Evolutionary conservation across 306 rosid species (phyloP).

Genomic region (Malus asiatica): DNA sequence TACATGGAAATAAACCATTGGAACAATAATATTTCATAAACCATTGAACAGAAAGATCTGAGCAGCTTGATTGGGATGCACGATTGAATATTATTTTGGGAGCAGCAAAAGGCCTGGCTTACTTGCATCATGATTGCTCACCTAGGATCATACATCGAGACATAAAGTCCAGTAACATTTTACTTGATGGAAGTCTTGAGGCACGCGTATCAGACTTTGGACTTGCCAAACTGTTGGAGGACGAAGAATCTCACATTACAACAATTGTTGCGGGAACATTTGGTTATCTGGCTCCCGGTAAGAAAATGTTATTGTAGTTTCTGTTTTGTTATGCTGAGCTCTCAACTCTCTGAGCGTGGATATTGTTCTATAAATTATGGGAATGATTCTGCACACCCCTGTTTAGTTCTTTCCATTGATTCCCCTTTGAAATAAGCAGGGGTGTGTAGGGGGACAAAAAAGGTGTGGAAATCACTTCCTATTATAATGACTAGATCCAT

Average conservation of each 20-base stretch:
- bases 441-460: too few species aligned
- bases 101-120: constrained; percentile 97
- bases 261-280: constrained; percentile 98
- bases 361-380: not conserved
- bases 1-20: not conserved
- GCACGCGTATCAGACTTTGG: constrained; percentile 99
- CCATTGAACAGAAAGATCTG: constrained; percentile 63
- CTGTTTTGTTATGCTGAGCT: not conserved
- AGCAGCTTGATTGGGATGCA: constrained; percentile 93
- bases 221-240: constrained; percentile 92
- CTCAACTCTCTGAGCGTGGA: not conserved
- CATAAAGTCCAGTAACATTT: constrained; percentile 94
- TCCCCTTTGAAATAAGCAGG: too few species aligned
- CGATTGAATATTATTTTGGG: constrained; percentile 94
- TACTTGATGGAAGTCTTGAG: constrained; percentile 87
- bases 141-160: constrained; percentile 97
- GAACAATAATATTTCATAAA: constrained; percentile 27
- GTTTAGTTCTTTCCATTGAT: too few species aligned
- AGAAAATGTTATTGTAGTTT: constrained; percentile 2
- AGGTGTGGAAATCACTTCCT: too few species aligned
- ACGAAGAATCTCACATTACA: constrained; percentile 92
- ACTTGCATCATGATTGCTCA: constrained; percentile 97
- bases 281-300: constrained; percentile 99
- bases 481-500: not conserved
- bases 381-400: too few species aligned